phyloP scores from a whole-genome alignment of 202 grass and related monocot species.

The Setaria italica region DNA sequence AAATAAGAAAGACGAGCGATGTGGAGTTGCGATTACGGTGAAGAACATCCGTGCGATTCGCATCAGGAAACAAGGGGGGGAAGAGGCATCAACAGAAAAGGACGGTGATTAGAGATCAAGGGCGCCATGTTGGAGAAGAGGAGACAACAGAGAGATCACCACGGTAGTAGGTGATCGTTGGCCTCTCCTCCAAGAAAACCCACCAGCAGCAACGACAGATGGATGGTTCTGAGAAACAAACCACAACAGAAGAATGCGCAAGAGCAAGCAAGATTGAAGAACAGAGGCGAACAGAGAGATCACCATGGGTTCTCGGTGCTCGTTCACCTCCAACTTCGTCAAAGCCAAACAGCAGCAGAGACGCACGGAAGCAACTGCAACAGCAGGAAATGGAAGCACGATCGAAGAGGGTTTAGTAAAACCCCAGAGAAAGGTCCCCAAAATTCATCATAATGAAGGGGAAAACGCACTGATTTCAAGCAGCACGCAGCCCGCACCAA shows the following conservation, averaged over 20 bases:
- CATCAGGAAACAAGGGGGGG: neutral
- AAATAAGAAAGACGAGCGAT: neutral
- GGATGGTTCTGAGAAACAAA: neutral
- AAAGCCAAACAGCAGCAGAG: no score
- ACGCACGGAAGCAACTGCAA: no score
- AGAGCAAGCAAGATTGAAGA: neutral
- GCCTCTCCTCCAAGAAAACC: neutral
- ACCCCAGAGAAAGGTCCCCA: no score
- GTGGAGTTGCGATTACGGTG: no score
- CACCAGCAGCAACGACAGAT: neutral
- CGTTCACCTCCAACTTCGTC: neutral
- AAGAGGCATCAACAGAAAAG: neutral
- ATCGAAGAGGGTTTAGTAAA: no score
- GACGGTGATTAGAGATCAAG: neutral
- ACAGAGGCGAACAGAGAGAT: neutral
- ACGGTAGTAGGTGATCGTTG: neutral
- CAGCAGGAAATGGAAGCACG: no score
- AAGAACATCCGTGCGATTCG: neutral
- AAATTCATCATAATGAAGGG: no score
- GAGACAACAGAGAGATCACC: neutral
- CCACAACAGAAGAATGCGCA: neutral
- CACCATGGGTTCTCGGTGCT: conserved; percentile 2
- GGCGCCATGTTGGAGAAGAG: no score
- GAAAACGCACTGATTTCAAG: no score
- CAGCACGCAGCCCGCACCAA: no score